Base-by-base conservation (phyloP, 2,329 filamentous ascomycete species). In the Exophiala sp. region DNA sequence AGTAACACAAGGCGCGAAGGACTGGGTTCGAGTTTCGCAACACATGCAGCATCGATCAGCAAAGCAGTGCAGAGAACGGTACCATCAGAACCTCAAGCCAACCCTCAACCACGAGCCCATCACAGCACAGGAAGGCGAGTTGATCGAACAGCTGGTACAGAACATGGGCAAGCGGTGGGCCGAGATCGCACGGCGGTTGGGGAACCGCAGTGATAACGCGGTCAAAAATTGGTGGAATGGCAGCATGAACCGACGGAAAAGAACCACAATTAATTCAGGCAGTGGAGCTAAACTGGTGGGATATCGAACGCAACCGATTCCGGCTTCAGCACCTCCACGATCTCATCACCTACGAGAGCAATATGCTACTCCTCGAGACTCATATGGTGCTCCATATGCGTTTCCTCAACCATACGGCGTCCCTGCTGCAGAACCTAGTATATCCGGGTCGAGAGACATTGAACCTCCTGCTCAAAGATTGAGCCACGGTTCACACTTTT, bases 151-250 rank as follows among this genome's bases (percentile, higher is more conserved):
- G 54, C 80, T 94, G 69, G 91, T 96, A 12, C 71, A 74, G 9
- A 81, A 87, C 64, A 84, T 89, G 75, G 91, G 91, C 58, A 92
- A 91, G 75, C 84, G 88, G 52, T 96, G 91, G 91, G 91, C 91
- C 2, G 90, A 96, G 68, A 96, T 96, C 66, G 89, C 91, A 41
- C 82, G 91, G 62, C 79, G 84, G 42, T 79, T 96, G 16, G 81
- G 86, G 50, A 90, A 90, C 61, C 86, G 91, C 66, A 95, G 91
- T 70, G 91, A 96, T 75, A 96, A 96, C 66, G 88, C 89, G 24
- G 89, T 96, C 60, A 96, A 96, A 82, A 96, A 96, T 72, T 96
- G 91, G 90, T 96, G 89, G 89, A 96, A 96, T 68, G 91, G 91
- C 46, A 89, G 87, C 68, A 88, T 91, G 80, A 96, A 96, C 74